phyloP scores from a whole-genome alignment of 2,329 filamentous ascomycete species.

The Ceratocystis smalleyi region DNA sequence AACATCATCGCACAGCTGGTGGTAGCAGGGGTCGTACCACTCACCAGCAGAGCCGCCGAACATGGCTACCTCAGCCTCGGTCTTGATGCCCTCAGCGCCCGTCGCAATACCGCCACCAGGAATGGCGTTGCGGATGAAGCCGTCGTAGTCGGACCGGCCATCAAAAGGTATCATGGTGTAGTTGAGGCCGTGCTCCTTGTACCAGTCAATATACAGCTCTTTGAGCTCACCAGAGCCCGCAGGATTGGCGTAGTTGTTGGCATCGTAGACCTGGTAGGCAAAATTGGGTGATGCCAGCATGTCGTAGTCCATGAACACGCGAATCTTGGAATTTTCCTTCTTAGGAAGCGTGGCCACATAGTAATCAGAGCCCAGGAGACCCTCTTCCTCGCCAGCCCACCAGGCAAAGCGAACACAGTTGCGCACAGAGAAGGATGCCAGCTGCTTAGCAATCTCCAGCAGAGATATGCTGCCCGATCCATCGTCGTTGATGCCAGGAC shows the following conservation, averaged over 20 bases:
- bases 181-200: conserved; percentile 43
- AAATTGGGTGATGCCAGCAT: conserved; percentile 54
- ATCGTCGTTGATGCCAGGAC: conserved; percentile 65
- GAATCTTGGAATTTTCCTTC: conserved; percentile 46
- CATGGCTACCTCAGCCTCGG: conserved; percentile 43
- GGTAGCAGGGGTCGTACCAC: conserved; percentile 45
- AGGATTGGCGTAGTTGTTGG: conserved; percentile 56
- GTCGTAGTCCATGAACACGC: conserved; percentile 55
- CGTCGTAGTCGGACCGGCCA: conserved; percentile 65
- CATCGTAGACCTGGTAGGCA: conserved; percentile 54
- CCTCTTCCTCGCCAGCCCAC: conserved; percentile 54
- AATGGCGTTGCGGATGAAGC: conserved; percentile 58
- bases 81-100: conserved; percentile 64
- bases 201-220: conserved; percentile 53
- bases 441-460: conserved; percentile 45
- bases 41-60: conserved; percentile 57
- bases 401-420: conserved; percentile 53
- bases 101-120: conserved; percentile 63
- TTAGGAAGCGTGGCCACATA: conserved; percentile 40
- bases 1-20: conserved; percentile 46
- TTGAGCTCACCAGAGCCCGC: conserved; percentile 54
- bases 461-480: conserved; percentile 50
- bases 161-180: conserved; percentile 61
- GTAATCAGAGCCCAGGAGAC: conserved; percentile 46
- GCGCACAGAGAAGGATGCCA: conserved; percentile 41